Evolutionary conservation across 2,329 filamentous ascomycete genomes (phyloP).

Genomic region (Aspergillus quadrilineatus): DNA sequence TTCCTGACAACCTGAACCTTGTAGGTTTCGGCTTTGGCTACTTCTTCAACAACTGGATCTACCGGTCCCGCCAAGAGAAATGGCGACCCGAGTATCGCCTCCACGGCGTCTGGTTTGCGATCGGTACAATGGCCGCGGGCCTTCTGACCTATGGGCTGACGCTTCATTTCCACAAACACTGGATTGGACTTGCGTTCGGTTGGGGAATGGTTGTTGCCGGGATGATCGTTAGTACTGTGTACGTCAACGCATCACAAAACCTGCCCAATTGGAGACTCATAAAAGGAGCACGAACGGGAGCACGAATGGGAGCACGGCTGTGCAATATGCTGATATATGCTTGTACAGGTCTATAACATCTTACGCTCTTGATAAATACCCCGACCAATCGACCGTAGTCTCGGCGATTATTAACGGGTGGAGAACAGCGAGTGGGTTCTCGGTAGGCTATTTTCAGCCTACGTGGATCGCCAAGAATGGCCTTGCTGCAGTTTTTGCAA

Average conservation of each 20-base stretch:
- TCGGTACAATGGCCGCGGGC: slow-evolving; percentile 31
- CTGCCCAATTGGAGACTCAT: neutral
- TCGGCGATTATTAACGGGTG: slow-evolving; percentile 41
- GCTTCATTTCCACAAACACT: slow-evolving; percentile 34
- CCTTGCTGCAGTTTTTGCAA: slow-evolving; percentile 33
- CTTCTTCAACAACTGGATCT: slow-evolving; percentile 39
- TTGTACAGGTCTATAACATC: slow-evolving; percentile 14
- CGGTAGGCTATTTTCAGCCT: slow-evolving; percentile 40
- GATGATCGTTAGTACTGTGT: slow-evolving; percentile 38
- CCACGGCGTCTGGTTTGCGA: slow-evolving; percentile 37
- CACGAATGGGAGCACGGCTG: no score
- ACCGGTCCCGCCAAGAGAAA: slow-evolving; percentile 20
- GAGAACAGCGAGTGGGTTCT: slow-evolving; percentile 41
- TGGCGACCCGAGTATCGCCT: slow-evolving; percentile 37
- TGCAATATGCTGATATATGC: neutral
- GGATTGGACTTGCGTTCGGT: slow-evolving; percentile 39
- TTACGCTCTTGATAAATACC: slow-evolving; percentile 39
- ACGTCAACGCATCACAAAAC: slow-evolving; percentile 7
- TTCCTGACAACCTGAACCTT: neutral
- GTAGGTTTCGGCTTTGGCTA: slow-evolving; percentile 35
- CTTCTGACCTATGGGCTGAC: slow-evolving; percentile 38
- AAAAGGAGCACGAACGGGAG: no score
- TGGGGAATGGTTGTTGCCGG: slow-evolving; percentile 40
- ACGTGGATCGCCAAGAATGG: slow-evolving; percentile 35
- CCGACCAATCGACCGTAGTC: slow-evolving; percentile 34